phyloP scores from a whole-genome alignment of 2,329 filamentous ascomycete species.

The Neobulgaria alba region DNA sequence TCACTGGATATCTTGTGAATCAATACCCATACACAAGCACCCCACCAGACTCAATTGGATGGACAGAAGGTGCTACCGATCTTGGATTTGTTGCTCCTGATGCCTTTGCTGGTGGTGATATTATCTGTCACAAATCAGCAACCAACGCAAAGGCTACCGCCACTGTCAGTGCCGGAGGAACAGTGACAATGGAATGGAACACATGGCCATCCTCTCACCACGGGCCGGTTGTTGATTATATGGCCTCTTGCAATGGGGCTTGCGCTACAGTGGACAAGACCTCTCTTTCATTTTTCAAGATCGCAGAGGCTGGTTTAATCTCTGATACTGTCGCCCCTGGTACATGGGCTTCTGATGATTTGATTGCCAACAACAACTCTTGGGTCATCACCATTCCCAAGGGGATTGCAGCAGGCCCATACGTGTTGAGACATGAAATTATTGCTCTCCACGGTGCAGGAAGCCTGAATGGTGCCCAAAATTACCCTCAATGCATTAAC shows the following conservation, averaged over 20 bases:
- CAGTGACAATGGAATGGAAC: conserved; percentile 40
- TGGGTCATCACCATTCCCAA: conserved; percentile 39
- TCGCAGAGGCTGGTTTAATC: conserved; percentile 31
- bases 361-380: conserved; percentile 45
- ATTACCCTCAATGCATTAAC: conserved; percentile 43
- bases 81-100: conserved; percentile 42
- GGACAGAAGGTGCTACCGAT: conserved; percentile 34
- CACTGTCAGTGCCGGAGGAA: conserved; percentile 37
- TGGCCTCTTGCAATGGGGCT: conserved; percentile 26
- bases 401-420: conserved; percentile 36
- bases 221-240: conserved; percentile 25
- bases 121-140: conserved; percentile 40
- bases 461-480: conserved; percentile 36
- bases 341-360: conserved; percentile 36
- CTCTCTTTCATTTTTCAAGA: conserved; percentile 32
- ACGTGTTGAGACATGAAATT: conserved; percentile 46
- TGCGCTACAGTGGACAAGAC: conserved; percentile 33
- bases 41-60: conserved; percentile 30
- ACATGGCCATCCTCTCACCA: conserved; percentile 41
- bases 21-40: conserved; percentile 13
- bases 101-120: conserved; percentile 34
- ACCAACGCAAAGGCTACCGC: conserved; percentile 33
- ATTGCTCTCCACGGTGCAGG: conserved; percentile 26
- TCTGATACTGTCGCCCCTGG: conserved; percentile 27
- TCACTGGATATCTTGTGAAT: conserved; percentile 23